Evolutionary conservation across 768 basidiomycete species (phyloP).

Genomic region (Russula foetens): DNA sequence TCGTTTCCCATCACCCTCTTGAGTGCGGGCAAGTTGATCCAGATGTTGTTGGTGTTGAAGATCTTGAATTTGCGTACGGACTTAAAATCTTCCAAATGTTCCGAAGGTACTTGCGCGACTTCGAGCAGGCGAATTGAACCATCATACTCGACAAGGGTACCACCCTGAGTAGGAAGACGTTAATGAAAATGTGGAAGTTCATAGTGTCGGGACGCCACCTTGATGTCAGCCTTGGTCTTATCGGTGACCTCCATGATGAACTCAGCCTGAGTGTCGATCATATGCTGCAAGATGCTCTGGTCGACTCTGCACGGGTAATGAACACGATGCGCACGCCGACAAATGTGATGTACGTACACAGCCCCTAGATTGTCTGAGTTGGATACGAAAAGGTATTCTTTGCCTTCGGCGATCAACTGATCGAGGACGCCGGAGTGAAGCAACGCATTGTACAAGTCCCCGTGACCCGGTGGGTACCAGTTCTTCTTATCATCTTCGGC

Average conservation of each 20-base stretch:
- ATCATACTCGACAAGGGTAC: conserved; percentile 62
- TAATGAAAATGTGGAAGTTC: neutral
- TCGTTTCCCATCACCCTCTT: conserved; percentile 68
- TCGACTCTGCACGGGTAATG: conserved; percentile 41
- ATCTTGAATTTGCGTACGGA: conserved; percentile 73
- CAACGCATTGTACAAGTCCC: conserved; percentile 66
- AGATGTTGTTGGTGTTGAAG: conserved; percentile 68
- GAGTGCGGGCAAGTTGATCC: conserved; percentile 50
- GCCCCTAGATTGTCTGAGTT: conserved; percentile 74
- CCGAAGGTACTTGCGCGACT: conserved; percentile 66
- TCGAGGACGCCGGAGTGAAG: conserved; percentile 67
- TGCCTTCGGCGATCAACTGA: conserved; percentile 59
- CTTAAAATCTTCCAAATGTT: conserved; percentile 71
- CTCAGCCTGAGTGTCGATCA: conserved; percentile 56
- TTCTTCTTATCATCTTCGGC: conserved; percentile 55
- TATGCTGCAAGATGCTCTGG: conserved; percentile 56
- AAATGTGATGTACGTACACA: conserved; percentile 31
- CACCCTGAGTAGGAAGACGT: conserved; percentile 31
- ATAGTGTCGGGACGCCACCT: conserved; percentile 25
- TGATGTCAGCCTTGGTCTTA: conserved; percentile 78
- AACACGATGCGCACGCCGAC: conserved; percentile 4
- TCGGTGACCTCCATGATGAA: conserved; percentile 75
- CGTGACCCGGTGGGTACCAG: conserved; percentile 76
- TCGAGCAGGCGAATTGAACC: conserved; percentile 62
- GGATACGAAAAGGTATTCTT: conserved; percentile 73